Conservation (phyloP, 139 green algal species). For the Pleodorina starrii region DNA sequence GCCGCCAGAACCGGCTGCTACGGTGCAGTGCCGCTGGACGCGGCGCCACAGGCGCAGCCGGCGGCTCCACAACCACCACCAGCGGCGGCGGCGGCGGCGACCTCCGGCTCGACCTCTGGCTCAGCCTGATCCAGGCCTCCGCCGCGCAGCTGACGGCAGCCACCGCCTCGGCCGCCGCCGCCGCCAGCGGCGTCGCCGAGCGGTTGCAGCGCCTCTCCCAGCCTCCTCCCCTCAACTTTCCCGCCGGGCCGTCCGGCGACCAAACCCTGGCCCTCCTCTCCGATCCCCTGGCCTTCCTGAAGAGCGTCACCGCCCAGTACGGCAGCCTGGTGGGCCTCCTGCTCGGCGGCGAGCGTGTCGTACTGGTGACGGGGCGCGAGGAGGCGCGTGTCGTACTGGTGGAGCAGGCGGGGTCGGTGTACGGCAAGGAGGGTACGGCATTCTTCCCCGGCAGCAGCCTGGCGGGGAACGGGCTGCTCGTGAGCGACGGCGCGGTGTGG, state of each 20-base stretch:
- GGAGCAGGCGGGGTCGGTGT: slow-evolving; percentile 44
- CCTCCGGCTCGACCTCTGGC: slow-evolving; percentile 33
- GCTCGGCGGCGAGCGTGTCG: slow-evolving; percentile 86
- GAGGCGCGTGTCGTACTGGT: slow-evolving; percentile 38
- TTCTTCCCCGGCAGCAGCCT: slow-evolving; percentile 91
- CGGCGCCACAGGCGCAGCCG: too few species aligned
- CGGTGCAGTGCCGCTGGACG: too few species aligned
- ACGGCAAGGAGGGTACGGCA: slow-evolving; percentile 84
- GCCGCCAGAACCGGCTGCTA: too few species aligned
- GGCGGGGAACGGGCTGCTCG: slow-evolving; percentile 87
- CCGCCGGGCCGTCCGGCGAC: slow-evolving; percentile 78
- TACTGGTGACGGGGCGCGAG: slow-evolving; percentile 75
- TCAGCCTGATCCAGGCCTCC: slow-evolving; percentile 4
- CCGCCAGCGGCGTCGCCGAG: slow-evolving; percentile 1
- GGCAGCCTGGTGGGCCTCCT: slow-evolving; percentile 78
- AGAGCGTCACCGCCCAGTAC: slow-evolving; percentile 48
- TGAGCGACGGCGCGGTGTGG: slow-evolving; percentile 89
- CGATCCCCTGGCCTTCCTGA: slow-evolving; percentile 81
- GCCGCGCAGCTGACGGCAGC: slow-evolving; percentile 12
- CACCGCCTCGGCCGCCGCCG: neutral
- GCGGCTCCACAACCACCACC: too few species aligned
- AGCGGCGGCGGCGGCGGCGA: neutral
- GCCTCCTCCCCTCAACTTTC: slow-evolving; percentile 57
- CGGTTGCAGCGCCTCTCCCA: slow-evolving; percentile 48
- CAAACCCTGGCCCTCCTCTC: slow-evolving; percentile 70